Conservation (phyloP, 2,329 filamentous ascomycete species). For the Nannizzia gypsea region DNA sequence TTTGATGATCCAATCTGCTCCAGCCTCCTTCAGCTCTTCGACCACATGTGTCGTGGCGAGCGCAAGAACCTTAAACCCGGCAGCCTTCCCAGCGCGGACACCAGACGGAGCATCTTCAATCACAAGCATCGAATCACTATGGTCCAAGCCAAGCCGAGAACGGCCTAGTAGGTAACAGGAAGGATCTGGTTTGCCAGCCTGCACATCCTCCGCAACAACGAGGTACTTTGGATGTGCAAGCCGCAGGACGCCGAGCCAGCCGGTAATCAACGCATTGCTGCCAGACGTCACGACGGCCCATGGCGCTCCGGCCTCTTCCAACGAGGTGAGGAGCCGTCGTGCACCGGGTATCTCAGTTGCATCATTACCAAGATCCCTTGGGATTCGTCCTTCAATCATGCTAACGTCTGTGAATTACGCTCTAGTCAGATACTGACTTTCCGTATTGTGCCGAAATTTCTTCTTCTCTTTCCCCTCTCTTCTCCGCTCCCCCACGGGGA, state of each 20-base stretch:
- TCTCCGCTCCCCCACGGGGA: neutral
- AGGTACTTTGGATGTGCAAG: slow-evolving; percentile 55
- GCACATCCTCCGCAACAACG: slow-evolving; percentile 64
- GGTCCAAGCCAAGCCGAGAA: slow-evolving; percentile 43
- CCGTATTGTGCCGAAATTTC: slow-evolving; percentile 5
- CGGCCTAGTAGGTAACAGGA: slow-evolving; percentile 60
- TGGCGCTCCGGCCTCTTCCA: slow-evolving; percentile 51
- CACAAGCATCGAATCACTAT: slow-evolving; percentile 53
- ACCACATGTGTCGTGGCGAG: slow-evolving; percentile 71
- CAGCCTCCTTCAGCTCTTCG: slow-evolving; percentile 58
- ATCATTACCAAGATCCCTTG: slow-evolving; percentile 61
- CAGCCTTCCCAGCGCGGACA: slow-evolving; percentile 69
- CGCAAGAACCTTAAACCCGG: slow-evolving; percentile 75
- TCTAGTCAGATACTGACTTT: slow-evolving; percentile 6
- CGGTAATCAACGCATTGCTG: slow-evolving; percentile 52
- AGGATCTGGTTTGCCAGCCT: slow-evolving; percentile 65
- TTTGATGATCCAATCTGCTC: slow-evolving; percentile 77
- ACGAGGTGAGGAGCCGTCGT: slow-evolving; percentile 53
- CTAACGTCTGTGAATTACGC: slow-evolving; percentile 52
- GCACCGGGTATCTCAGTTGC: slow-evolving; percentile 80
- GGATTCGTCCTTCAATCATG: slow-evolving; percentile 65
- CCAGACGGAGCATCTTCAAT: slow-evolving; percentile 84
- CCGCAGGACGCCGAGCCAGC: slow-evolving; percentile 58
- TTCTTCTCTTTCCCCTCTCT: neutral
- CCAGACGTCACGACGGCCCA: slow-evolving; percentile 82